Base-by-base conservation (phyloP, 2,329 filamentous ascomycete species). In the Ophiostoma australiae region DNA sequence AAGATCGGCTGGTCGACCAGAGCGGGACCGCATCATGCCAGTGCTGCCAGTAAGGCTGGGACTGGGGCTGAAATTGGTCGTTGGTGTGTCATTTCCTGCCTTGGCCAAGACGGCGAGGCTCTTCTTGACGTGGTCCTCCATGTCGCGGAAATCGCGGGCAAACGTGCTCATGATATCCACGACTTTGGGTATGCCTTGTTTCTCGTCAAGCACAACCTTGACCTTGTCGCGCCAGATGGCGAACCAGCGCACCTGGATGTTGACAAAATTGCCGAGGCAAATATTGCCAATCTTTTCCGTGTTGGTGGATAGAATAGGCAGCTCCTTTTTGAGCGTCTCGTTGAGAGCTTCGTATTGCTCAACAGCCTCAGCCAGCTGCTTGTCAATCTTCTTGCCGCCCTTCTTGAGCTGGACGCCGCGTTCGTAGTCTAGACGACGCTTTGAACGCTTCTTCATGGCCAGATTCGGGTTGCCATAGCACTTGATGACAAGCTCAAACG, bases 321-420 rank as follows among this genome's bases (percentile, higher is more conserved):
- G 85, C 78, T 98, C 94, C 75, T 94, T 91, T 80, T 97, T 97
- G 72, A 98, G 84, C 0, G 94, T 93, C 73, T 97, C 92, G 77
- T 98, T 98, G 72, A 99, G 84, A 8, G 93, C 93, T 58, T 92
- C 87, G 79, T 97, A 99, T 78, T 96, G 91, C 76, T 97, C 93
- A 27, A 93, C 92, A 55, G 91, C 87, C 75, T 97, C 93, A 20
- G 87, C 84, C 4, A 94, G 90, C 78, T 94, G 95, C 76, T 93
- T 90, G 78, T 98, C 94, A 15, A 93, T 84, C 75, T 92, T 96
- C 79, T 96, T 94, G 73, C 93, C 92, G 44, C 88, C 85, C 65
- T 93, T 91, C 77, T 91, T 90, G 72, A 94, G 85, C 75, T 91
- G 87, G 76, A 92, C 89, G 75, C 88, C 92, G 75, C 91, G 91